Conservation (phyloP, 441 rosid genomes). For the Adansonia gregorii region DNA sequence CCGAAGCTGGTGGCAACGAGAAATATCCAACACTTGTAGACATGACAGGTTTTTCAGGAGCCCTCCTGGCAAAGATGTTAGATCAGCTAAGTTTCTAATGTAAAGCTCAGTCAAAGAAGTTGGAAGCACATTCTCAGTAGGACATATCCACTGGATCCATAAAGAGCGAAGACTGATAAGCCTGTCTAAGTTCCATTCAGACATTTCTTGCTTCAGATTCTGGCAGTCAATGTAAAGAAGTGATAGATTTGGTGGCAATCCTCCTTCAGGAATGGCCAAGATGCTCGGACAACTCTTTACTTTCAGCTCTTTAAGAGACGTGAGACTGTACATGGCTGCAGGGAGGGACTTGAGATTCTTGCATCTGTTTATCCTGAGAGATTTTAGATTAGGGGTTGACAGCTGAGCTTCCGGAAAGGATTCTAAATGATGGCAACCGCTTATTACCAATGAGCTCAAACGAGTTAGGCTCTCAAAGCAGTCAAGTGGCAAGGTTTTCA, state of each 20-base stretch:
- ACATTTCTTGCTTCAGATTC: background rate
- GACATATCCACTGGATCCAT: slow-evolving; percentile 21
- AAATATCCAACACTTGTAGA: slow-evolving; percentile 16
- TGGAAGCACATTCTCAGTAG: slow-evolving; percentile 4
- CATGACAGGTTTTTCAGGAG: background rate
- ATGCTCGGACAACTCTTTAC: slow-evolving; percentile 3
- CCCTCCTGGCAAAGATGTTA: background rate
- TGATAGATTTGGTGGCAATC: slow-evolving; percentile 5
- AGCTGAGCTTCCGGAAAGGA: background rate
- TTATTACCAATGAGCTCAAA: slow-evolving; percentile 13
- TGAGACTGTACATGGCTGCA: background rate
- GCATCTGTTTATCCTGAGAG: slow-evolving; percentile 5
- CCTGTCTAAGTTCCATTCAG: slow-evolving; percentile 2
- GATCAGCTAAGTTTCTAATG: slow-evolving; percentile 12
- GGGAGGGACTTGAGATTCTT: slow-evolving; percentile 18
- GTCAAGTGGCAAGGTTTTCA: background rate
- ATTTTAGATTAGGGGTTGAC: background rate
- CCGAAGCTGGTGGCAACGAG: slow-evolving; percentile 2
- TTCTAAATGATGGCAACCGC: slow-evolving; percentile 6
- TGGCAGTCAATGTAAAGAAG: slow-evolving; percentile 2
- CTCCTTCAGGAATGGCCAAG: slow-evolving; percentile 5
- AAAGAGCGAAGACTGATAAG: background rate
- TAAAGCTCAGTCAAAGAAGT: slow-evolving; percentile 12
- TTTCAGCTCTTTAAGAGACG: slow-evolving; percentile 16
- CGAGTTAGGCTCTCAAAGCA: background rate